Percentiles rank a stretch among this genome's conserved stretches.
Conservation (phyloP, 441 rosid species). For the Rhodomyrtus psidioides region DNA sequence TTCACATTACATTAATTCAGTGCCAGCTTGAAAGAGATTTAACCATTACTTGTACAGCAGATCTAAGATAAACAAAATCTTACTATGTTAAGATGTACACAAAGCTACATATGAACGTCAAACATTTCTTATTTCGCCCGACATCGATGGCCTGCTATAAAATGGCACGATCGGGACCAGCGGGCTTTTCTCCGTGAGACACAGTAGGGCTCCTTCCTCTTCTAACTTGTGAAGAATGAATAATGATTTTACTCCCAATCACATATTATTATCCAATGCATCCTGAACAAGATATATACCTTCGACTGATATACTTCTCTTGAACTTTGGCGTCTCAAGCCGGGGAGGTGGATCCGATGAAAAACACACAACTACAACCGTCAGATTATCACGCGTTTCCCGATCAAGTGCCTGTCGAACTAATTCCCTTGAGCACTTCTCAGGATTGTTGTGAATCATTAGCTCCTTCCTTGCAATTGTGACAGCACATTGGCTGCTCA, state of each 20-base stretch:
- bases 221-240: not conserved
- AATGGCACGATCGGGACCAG: not conserved
- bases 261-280: not conserved
- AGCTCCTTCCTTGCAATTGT: not conserved
- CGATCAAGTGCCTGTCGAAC: not conserved
- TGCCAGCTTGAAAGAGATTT: not conserved
- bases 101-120: not conserved
- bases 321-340: not conserved
- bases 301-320: not conserved
- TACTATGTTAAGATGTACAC: not conserved
- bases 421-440: conserved; percentile 1
- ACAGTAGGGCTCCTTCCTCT: not conserved
- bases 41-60: not conserved
- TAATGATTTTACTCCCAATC: not conserved
- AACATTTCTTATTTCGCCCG: not conserved
- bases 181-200: not conserved
- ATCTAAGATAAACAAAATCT: not conserved
- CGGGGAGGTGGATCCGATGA: not conserved
- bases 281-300: not conserved
- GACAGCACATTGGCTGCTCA: conserved; percentile 5
- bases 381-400: not conserved
- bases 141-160: not conserved
- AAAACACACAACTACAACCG: not conserved
- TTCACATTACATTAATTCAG: not conserved
- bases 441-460: not conserved